Conservation (phyloP, 768 basidiomycete genomes). For the Rhodotorula kratochvilovae region DNA sequence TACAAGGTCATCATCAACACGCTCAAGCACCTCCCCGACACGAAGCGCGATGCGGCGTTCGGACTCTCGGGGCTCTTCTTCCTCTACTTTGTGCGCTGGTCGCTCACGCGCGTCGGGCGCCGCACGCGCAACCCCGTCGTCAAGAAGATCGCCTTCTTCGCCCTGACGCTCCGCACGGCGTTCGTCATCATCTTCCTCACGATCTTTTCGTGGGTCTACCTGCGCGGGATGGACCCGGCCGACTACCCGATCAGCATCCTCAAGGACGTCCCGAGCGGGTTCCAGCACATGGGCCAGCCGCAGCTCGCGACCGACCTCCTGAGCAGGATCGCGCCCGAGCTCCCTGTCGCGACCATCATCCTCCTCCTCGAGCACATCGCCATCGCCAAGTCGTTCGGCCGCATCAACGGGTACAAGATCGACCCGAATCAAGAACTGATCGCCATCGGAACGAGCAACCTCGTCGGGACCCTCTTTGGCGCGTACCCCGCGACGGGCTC, state of each 20-base stretch:
- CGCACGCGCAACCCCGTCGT: slow-evolving; percentile 51
- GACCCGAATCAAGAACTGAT: slow-evolving; percentile 87
- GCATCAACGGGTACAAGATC: slow-evolving; percentile 85
- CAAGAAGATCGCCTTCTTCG: slow-evolving; percentile 73
- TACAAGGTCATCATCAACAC: slow-evolving; percentile 88
- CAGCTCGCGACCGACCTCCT: slow-evolving; percentile 23
- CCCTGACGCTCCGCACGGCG: slow-evolving; percentile 47
- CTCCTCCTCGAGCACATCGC: slow-evolving; percentile 67
- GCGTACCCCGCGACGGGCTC: slow-evolving; percentile 97
- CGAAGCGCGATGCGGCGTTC: slow-evolving; percentile 79
- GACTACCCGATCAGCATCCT: slow-evolving; percentile 60
- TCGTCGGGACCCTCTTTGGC: slow-evolving; percentile 68
- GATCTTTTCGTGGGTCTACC: slow-evolving; percentile 65
- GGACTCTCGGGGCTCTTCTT: slow-evolving; percentile 51
- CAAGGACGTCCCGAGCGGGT: slow-evolving; percentile 60
- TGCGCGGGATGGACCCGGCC: slow-evolving; percentile 63
- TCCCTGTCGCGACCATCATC: slow-evolving; percentile 82
- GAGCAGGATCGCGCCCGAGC: slow-evolving; percentile 57
- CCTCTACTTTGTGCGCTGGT: slow-evolving; percentile 66
- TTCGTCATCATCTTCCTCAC: slow-evolving; percentile 68
- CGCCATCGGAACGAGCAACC: neutral
- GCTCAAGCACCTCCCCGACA: slow-evolving; percentile 62
- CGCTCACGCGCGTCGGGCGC: slow-evolving; percentile 60
- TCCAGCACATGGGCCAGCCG: slow-evolving; percentile 54
- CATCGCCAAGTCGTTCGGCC: slow-evolving; percentile 83